phyloP scores from a whole-genome alignment of 768 basidiomycete species.

The Xerocomellus amylosporus region DNA sequence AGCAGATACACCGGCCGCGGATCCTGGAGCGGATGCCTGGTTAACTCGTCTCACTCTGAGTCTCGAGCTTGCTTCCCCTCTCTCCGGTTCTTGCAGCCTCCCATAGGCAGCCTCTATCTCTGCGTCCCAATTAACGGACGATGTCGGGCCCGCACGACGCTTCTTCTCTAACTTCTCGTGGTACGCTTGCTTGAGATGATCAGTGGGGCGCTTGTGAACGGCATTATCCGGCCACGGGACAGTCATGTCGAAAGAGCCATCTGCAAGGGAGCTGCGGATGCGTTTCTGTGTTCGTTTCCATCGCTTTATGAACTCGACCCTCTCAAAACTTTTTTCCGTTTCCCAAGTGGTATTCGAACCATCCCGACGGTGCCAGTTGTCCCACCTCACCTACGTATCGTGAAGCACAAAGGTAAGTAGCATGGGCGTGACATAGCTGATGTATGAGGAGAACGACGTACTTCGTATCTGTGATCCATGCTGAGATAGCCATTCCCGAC shows the following conservation, averaged over 20 bases:
- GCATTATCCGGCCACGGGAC: conserved; percentile 41
- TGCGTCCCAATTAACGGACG: conserved; percentile 25
- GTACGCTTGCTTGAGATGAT: conserved; percentile 43
- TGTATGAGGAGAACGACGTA: conserved; percentile 11
- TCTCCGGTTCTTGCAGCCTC: conserved; percentile 27
- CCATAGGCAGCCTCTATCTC: conserved; percentile 23
- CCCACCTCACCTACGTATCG: conserved; percentile 49
- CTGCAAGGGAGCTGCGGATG: conserved; percentile 30
- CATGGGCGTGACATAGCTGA: not conserved
- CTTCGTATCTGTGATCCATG: conserved; percentile 29
- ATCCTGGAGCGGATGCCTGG: conserved; percentile 2
- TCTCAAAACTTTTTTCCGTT: conserved; percentile 21
- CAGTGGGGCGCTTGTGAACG: conserved; percentile 43
- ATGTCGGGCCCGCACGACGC: conserved; percentile 1
- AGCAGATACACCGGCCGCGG: conserved; percentile 3
- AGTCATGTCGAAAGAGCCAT: conserved; percentile 36
- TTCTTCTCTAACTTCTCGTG: conserved; percentile 40
- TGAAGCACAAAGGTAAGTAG: not conserved
- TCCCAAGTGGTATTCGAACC: conserved; percentile 58
- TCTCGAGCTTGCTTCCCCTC: conserved; percentile 20
- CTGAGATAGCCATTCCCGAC: not conserved
- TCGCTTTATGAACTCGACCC: conserved; percentile 14
- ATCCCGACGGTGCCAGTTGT: conserved; percentile 48
- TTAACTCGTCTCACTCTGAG: conserved; percentile 22
- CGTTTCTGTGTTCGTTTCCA: conserved; percentile 38